Percentiles rank a stretch among this genome's conserved stretches.
Conservation (phyloP, 148 eudicot species). For the Euryodendron excelsum region DNA sequence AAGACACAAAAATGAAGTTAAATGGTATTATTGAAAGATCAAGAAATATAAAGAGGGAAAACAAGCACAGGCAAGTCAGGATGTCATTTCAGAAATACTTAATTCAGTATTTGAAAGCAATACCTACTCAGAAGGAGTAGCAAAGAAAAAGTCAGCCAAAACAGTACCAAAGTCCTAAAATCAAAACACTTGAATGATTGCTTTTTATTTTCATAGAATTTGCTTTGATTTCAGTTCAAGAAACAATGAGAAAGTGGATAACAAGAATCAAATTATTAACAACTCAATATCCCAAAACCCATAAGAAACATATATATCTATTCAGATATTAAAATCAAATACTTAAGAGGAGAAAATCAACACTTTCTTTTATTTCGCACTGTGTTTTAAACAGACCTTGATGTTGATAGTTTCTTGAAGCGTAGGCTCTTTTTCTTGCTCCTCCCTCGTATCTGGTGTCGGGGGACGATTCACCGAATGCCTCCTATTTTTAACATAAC, state of each 20-base stretch:
- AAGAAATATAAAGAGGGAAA: background rate
- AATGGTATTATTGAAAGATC: background rate
- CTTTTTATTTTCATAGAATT: background rate
- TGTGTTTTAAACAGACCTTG: constrained; percentile 37
- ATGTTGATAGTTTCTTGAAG: constrained; percentile 62
- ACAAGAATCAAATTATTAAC: background rate
- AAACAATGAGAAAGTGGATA: background rate
- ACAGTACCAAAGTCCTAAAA: background rate
- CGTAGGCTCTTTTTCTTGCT: constrained; percentile 50
- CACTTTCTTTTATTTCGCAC: background rate
- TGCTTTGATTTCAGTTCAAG: constrained; percentile 2
- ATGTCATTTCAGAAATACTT: background rate
- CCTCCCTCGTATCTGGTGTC: constrained; percentile 68
- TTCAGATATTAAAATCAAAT: background rate
- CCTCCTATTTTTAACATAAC: constrained; percentile 46
- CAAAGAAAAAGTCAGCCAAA: background rate
- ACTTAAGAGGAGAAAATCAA: background rate
- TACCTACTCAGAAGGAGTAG: background rate
- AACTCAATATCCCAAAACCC: background rate
- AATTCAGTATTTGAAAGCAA: background rate
- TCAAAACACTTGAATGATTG: background rate
- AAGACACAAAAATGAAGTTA: background rate
- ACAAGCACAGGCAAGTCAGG: background rate
- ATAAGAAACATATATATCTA: background rate
- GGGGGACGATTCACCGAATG: constrained; percentile 83